Evolutionary conservation across 306 rosid genomes (phyloP).

Genomic region (Abrus precatorius): DNA sequence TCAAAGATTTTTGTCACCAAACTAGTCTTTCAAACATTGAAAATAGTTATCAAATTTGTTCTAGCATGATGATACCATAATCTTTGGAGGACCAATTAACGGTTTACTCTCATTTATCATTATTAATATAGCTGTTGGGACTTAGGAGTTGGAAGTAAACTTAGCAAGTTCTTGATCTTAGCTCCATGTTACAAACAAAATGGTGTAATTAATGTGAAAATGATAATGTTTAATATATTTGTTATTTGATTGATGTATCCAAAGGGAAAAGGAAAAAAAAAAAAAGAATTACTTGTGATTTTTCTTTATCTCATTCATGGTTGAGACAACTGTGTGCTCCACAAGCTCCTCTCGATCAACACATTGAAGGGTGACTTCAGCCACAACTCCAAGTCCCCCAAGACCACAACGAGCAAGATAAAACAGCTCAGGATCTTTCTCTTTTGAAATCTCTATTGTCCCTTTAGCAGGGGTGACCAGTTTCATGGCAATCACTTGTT

Average conservation of each 20-base stretch:
- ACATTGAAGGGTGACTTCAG: conserved; percentile 96
- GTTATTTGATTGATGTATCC: not conserved
- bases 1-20: too few relatives aligned
- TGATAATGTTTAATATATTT: not conserved
- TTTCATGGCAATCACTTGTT: conserved; percentile 90
- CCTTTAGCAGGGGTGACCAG: conserved; percentile 96
- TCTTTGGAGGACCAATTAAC: not conserved
- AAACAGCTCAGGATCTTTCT: conserved; percentile 89
- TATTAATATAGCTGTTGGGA: not conserved
- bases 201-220: conserved; percentile 2
- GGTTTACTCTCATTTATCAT: not conserved
- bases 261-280: not conserved
- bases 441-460: conserved; percentile 84
- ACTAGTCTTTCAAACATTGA: too few relatives aligned
- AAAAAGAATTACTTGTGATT: conserved; percentile 80
- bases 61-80: not conserved
- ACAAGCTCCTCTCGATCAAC: conserved; percentile 98
- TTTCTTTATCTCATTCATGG: conserved; percentile 85
- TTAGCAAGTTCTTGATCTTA: conserved; percentile 24
- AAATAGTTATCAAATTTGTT: not conserved
- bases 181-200: conserved; percentile 14
- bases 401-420: conserved; percentile 97
- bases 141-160: not conserved
- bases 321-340: conserved; percentile 88
- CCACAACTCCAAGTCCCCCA: conserved; percentile 97